Evolutionary conservation across 2,329 filamentous ascomycete species (phyloP).

Genomic region (Colletotrichum abscissum): DNA sequence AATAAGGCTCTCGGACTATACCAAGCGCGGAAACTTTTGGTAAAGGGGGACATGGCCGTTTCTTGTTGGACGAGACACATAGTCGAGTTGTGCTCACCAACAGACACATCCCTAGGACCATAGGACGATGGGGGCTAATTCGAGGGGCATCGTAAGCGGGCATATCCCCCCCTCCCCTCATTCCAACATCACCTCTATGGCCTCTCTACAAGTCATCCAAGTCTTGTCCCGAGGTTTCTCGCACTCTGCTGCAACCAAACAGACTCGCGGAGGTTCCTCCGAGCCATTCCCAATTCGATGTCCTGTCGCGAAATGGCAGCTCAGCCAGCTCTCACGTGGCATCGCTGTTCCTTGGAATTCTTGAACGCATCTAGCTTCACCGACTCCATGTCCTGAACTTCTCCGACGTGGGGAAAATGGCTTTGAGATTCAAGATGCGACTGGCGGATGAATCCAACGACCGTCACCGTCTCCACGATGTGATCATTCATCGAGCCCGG

Average conservation of each 20-base stretch:
- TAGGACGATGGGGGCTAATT: not conserved
- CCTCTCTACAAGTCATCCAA: not conserved
- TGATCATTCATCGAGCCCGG: not conserved
- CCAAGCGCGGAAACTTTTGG: not conserved
- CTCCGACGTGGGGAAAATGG: not conserved
- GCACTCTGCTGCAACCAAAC: not conserved
- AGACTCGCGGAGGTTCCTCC: not conserved
- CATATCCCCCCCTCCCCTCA: not conserved
- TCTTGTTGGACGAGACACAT: not conserved
- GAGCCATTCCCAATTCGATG: conserved; percentile 26
- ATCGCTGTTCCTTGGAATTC: not conserved
- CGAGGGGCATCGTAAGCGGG: not conserved
- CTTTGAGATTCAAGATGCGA: conserved; percentile 21
- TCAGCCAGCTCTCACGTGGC: conserved; percentile 21
- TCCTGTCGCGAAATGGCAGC: conserved; percentile 15
- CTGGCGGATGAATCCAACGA: conserved; percentile 18
- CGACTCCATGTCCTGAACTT: not conserved
- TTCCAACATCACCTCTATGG: not conserved
- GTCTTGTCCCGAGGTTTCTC: conserved; percentile 23
- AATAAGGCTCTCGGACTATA: not conserved
- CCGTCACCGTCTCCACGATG: not conserved
- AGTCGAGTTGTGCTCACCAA: not conserved
- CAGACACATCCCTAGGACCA: not conserved
- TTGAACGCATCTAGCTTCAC: not conserved
- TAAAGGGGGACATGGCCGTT: not conserved